phyloP scores from a whole-genome alignment of 768 basidiomycete genomes.

The Serendipita sp. region DNA sequence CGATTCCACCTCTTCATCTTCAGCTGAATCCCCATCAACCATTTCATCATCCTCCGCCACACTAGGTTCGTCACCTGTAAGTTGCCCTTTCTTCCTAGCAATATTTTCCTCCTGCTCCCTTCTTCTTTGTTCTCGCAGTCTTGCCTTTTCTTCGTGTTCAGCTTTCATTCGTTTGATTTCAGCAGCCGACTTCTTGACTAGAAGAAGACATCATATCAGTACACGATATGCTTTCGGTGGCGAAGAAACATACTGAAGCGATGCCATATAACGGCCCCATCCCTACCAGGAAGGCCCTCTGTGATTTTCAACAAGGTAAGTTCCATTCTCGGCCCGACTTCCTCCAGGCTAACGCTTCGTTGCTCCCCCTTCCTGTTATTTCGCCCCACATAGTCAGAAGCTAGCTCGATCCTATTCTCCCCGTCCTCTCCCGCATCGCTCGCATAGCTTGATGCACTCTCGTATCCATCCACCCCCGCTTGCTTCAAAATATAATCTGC shows the following conservation, averaged over 20 bases:
- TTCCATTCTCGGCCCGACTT: slow-evolving; percentile 94
- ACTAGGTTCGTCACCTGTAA: slow-evolving; percentile 18
- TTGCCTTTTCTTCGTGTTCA: slow-evolving; percentile 63
- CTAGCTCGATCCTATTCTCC: slow-evolving; percentile 64
- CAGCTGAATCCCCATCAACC: slow-evolving; percentile 22
- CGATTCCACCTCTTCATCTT: slow-evolving; percentile 24
- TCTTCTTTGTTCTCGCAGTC: slow-evolving; percentile 56
- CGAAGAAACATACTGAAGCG: slow-evolving; percentile 55
- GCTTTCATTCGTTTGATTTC: slow-evolving; percentile 51
- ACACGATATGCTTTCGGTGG: neutral
- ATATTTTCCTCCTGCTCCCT: slow-evolving; percentile 91
- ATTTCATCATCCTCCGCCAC: slow-evolving; percentile 21
- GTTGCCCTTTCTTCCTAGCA: slow-evolving; percentile 51
- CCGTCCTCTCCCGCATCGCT: slow-evolving; percentile 69
- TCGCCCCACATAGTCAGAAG: slow-evolving; percentile 86
- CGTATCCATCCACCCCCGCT: slow-evolving; percentile 57
- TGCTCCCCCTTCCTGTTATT: slow-evolving; percentile 86
- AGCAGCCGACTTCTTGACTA: slow-evolving; percentile 82
- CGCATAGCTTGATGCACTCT: slow-evolving; percentile 65
- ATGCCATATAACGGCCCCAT: slow-evolving; percentile 88
- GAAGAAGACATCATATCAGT: neutral
- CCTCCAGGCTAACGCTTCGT: slow-evolving; percentile 81
- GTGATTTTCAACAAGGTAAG: slow-evolving; percentile 82
- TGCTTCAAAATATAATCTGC: slow-evolving; percentile 83
- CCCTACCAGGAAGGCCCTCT: slow-evolving; percentile 86